Evolutionary conservation across 768 basidiomycete genomes (phyloP), one percentile per base, ranked within the genome.

Genomic region (Suillus hirtellus): DNA sequence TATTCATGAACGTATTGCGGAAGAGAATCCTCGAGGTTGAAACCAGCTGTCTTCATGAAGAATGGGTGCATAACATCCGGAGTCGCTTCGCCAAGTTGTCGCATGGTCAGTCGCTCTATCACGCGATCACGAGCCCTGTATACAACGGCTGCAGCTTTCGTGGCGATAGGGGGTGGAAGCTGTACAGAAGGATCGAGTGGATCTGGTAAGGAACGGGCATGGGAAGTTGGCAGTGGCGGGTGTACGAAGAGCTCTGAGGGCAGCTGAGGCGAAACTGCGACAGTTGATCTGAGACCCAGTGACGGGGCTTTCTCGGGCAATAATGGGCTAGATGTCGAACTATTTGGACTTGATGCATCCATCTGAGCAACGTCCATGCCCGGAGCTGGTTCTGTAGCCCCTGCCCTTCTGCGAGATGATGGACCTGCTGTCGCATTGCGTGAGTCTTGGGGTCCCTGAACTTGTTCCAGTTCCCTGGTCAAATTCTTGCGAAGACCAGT

Each of bases 1-100:
- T 91, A 94, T 73, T 95, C 92, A 63, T 94, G 85, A 43, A 95
- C 89, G 69, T 92, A 93, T 66, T 91, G 90, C 14, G 93, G 92
- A n/a, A 94, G 71, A 0, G 90, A 88, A 66, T 93, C 91, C 71
- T 93, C 89, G 58, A 94, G 75, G 71, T 86, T 92, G 77, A 94
- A 92, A 0, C 92, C 90, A 1, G 90, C 86, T 70, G 86, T 90
- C 70, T 92, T 89, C 85, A 89, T 89, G 77, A 92, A 92, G 76
- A 92, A 91, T 3, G 89, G 89, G 72, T 90, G 90, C 90, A 90
- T 90, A 24, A 92, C 89, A 68, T 93, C 90, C 1, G 92, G 91
- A 0, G 91, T 92, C n/a, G 90, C 92, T 72, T 94, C 90, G 38
- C 93, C 93, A 14, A 95, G 78, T 72, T 94, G 93, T 34, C 90